Base-by-base conservation (phyloP, 805 yeast species). In the Schizosaccharomyces cryophilus region DNA sequence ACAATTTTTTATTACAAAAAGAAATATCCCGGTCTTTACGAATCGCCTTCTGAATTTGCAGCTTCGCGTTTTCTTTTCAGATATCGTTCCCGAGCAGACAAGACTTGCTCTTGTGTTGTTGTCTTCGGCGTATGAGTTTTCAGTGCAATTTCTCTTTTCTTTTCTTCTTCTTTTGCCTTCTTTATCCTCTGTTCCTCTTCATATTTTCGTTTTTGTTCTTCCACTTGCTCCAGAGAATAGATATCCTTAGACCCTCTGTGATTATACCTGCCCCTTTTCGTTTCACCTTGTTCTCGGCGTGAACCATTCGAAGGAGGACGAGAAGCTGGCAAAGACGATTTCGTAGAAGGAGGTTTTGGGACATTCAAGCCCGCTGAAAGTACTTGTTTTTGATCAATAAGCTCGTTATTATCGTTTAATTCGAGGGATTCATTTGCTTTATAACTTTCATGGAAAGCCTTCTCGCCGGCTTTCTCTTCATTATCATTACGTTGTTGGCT, bases 331-430 rank as follows among this genome's bases (percentile, higher is more conserved):
- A 63, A n/a, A 51, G 42, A 38, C 35, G 47, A 29, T 19, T 35
- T 54, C 29, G 19, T 54, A 31, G 40, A 4, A 6, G 56, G 35
- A 24, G 60, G 61, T 19, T 51, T 30, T 29, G 61, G 31, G 15
- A 68, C 61, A 60, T 68, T 68, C 56, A 68, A 63, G 17, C 70
- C 70, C 3, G 66, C 68, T 11, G 61, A 26, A 29, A 67, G 61
- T 47, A 67, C 61, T 54, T 67, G 66, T 2, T 69, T 63, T 35
- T 67, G 66, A 60, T 67, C 70, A 2, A 68, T 67, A 19, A 68
- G 31, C 56, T 67, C 69, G 5, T 67, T 69, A 19, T 62, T 62
- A 31, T 68, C 70, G 58, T 67, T 68, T 17, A 65, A 35, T 42
- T 60, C 54, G 35, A 67, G 67, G 35, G 66, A 63, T 42, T 58